Percentiles rank a stretch among this genome's conserved stretches.
phyloP scores from a whole-genome alignment of 306 rosid species.

The Quillaja saponaria region DNA sequence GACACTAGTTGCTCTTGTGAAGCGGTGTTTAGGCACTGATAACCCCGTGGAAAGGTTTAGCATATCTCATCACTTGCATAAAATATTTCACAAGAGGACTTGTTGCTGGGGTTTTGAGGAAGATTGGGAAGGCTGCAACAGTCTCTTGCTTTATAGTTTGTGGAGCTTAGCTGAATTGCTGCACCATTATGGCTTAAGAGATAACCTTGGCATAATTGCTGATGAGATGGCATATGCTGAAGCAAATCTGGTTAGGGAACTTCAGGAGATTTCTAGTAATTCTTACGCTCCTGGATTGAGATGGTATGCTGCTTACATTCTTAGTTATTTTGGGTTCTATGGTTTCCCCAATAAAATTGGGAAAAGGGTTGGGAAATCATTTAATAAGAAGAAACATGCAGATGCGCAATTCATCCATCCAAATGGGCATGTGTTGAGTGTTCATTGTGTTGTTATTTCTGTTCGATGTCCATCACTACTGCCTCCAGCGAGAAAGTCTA shows the following conservation, averaged over 20 bases:
- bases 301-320: constrained; percentile 72
- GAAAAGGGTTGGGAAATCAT: constrained; percentile 60
- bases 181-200: constrained; percentile 39
- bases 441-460: constrained; percentile 76
- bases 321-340: constrained; percentile 63
- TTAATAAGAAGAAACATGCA: constrained; percentile 52
- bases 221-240: constrained; percentile 33
- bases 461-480: constrained; percentile 68
- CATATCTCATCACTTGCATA: constrained; percentile 53
- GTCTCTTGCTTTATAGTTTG: constrained; percentile 61
- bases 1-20: constrained; percentile 42
- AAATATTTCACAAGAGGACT: constrained; percentile 43
- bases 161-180: constrained; percentile 71
- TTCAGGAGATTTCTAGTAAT: constrained; percentile 50
- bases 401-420: constrained; percentile 57
- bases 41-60: constrained; percentile 46
- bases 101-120: constrained; percentile 60
- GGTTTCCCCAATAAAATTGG: constrained; percentile 80
- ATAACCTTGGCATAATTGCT: constrained; percentile 31
- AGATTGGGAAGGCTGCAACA: constrained; percentile 78
- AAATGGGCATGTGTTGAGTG: constrained; percentile 52
- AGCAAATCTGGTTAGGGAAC: constrained; percentile 50
- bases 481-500: constrained; percentile 43
- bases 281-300: constrained; percentile 57
- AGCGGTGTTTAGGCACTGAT: constrained; percentile 56